These are phyloP conservation scores for Phytophthora tubulina DNA, from an alignment of 352 stramenopile species.

Conservation along the genomic window DNA sequence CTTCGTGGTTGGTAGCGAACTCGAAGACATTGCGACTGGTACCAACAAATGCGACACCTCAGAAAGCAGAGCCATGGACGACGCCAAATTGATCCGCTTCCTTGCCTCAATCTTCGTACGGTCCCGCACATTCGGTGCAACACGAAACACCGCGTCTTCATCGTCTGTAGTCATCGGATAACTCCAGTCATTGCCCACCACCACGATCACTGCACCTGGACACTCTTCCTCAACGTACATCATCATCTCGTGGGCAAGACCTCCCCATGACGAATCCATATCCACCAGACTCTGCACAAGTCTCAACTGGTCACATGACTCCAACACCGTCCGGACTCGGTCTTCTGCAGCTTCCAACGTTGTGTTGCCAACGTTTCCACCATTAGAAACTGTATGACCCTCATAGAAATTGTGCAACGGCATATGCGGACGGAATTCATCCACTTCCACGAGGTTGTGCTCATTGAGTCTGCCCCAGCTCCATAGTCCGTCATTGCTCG, in stretches of 20 bases:
- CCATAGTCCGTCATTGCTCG: conserved; percentile 53
- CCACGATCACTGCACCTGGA: conserved; percentile 55
- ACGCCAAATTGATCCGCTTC: conserved; percentile 69
- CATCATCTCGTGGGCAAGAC: conserved; percentile 75
- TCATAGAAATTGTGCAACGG: conserved; percentile 88
- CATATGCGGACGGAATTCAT: conserved; percentile 81
- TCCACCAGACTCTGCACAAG: conserved; percentile 78
- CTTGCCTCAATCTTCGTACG: conserved; percentile 68
- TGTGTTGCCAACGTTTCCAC: conserved; percentile 60
- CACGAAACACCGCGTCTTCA: conserved; percentile 51
- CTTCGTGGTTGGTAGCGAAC: conserved; percentile 35
- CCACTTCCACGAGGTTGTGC: conserved; percentile 73
- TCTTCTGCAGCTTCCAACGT: conserved; percentile 76
- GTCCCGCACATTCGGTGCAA: conserved; percentile 51
- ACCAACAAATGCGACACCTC: conserved; percentile 68
- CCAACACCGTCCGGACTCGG: conserved; percentile 62
- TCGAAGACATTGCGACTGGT: conserved; percentile 57
- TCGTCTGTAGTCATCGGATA: conserved; percentile 70
- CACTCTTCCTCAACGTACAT: conserved; percentile 82
- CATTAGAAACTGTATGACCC: conserved; percentile 53
- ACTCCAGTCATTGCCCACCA: conserved; percentile 79
- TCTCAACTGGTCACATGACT: conserved; percentile 75
- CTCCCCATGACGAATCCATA: conserved; percentile 85
- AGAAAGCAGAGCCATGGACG: conserved; percentile 66
- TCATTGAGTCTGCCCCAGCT: conserved; percentile 63